Evolutionary conservation across 1,284 basidiomycete genomes (phyloP), one percentile per base, ranked within the genome.

Genomic region (Tilletia walkeri): DNA sequence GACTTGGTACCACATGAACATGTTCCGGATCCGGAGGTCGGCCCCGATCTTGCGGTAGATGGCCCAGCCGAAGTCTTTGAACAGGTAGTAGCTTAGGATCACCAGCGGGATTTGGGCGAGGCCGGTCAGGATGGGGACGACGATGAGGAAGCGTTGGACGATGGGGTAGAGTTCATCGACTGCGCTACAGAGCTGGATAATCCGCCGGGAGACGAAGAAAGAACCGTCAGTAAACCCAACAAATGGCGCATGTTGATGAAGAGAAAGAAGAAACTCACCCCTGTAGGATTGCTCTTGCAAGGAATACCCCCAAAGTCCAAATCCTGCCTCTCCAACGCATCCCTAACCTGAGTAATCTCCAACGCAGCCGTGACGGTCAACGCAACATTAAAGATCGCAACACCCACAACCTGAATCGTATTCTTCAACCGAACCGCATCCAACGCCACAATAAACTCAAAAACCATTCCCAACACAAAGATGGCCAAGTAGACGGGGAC

Each of bases 11-110:
- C 72, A 75, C 49, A 80, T 69, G 66, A 76, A 80, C 73, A 77
- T 74, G 24, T 69, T 72, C 30, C 79, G 56, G 45, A 77, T 73
- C 24, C 59, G 47, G 38, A 79, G 69, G 68, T 78, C 75, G 4
- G 79, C 79, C 1, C 78, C 79, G 45, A 79, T 79, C 74, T 76
- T 77, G 41, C 77, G 76, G 68, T 80, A 80, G 54, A 80, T 73
- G 65, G 72, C 53, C 79, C 79, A 80, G 61, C 78, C 79, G 45
- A 78, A 80, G n/a, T 80, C 79, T 30, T 66, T 66, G 74, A 76
- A 80, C 5, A 80, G 70, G 69, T 73, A 76, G 67, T 67, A 74
- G 45, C 70, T 70, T n/a, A 79, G 45, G 18, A 56, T 73, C 10
- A 59, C 66, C 67, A 80, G 67, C 38, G 72, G 45, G 56, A 80